A percentile compares a stretch with the other conserved stretches of the same genome.
These are phyloP conservation scores for Albophoma yamanashiensis DNA, from an alignment of 2,329 filamentous ascomycete genomes.

Conservation along the genomic window DNA sequence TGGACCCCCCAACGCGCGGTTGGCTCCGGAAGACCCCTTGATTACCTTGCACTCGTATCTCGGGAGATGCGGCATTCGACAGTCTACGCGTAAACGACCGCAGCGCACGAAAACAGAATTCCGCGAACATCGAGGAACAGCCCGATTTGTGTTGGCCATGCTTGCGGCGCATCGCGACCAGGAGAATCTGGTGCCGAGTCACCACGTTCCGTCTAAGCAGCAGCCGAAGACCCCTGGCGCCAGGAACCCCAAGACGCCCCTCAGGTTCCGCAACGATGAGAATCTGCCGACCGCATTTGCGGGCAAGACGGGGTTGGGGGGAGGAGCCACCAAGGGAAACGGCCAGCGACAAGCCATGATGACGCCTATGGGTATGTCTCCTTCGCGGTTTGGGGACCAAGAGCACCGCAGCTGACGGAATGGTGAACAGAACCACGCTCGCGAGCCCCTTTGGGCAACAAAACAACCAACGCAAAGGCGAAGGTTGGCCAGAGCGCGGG, in stretches of 20 bases:
- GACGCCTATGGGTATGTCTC: slow-evolving; percentile 65
- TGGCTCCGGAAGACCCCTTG: background rate
- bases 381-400: too few species aligned
- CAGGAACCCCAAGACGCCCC: slow-evolving; percentile 71
- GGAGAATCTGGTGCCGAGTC: slow-evolving; percentile 73
- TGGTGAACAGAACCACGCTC: slow-evolving; percentile 31
- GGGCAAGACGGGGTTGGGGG: slow-evolving; percentile 33
- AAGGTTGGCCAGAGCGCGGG: slow-evolving; percentile 55
- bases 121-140: background rate
- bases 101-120: background rate
- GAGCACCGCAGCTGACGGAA: slow-evolving; percentile 2
- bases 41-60: background rate
- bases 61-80: background rate
- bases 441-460: slow-evolving; percentile 79
- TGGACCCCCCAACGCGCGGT: slow-evolving; percentile 9
- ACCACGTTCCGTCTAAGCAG: slow-evolving; percentile 63
- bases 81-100: background rate
- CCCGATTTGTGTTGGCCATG: slow-evolving; percentile 37
- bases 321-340: slow-evolving; percentile 35
- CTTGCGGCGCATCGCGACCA: slow-evolving; percentile 71
- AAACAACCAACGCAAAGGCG: slow-evolving; percentile 91
- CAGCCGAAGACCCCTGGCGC: slow-evolving; percentile 75
- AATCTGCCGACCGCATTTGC: slow-evolving; percentile 46
- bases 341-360: slow-evolving; percentile 47
- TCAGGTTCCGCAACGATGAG: slow-evolving; percentile 74